These are phyloP conservation scores for Psilocybe cyanescens DNA, from an alignment of 768 basidiomycete species.

Conservation along the genomic window DNA sequence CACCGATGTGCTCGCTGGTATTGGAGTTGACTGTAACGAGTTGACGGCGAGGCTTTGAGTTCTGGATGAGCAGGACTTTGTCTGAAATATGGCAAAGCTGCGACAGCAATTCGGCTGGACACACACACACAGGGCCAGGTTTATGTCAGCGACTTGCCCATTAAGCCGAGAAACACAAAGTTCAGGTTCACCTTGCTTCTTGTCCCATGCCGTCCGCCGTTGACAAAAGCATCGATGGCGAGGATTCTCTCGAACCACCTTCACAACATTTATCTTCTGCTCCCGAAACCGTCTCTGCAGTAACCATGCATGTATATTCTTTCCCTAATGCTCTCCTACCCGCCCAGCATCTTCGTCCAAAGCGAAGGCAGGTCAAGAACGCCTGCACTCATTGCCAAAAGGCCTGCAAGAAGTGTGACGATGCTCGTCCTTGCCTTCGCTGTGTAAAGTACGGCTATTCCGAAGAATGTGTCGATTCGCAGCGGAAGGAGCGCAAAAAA, in stretches of 20 bases:
- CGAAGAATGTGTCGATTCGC: constrained; percentile 88
- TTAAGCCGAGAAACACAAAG: constrained; percentile 21
- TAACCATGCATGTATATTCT: constrained; percentile 75
- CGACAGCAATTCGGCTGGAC: constrained; percentile 21
- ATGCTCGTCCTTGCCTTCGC: constrained; percentile 89
- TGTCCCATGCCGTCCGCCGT: constrained; percentile 37
- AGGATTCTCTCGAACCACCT: constrained; percentile 37
- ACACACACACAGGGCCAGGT: constrained; percentile 14
- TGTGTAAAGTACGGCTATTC: constrained; percentile 90
- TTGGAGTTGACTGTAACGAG: constrained; percentile 8
- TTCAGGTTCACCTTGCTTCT: constrained; percentile 20
- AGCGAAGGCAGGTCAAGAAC: constrained; percentile 89
- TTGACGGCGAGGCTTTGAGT: constrained; percentile 11
- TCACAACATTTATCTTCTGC: constrained; percentile 31
- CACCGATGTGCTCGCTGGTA: constrained; percentile 13
- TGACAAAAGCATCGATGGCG: constrained; percentile 34
- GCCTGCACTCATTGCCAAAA: constrained; percentile 92
- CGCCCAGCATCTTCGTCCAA: constrained; percentile 57
- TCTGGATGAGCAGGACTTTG: constrained; percentile 14
- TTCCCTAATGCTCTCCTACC: constrained; percentile 53
- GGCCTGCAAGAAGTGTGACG: constrained; percentile 92
- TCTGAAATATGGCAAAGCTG: constrained; percentile 14
- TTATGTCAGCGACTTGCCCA: constrained; percentile 21
- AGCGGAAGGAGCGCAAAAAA: constrained; percentile 91
- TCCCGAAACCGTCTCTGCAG: constrained; percentile 45